phyloP scores from a whole-genome alignment of 228 moss, liverwort and hornwort species.

The Sphagnum magellanicum region DNA sequence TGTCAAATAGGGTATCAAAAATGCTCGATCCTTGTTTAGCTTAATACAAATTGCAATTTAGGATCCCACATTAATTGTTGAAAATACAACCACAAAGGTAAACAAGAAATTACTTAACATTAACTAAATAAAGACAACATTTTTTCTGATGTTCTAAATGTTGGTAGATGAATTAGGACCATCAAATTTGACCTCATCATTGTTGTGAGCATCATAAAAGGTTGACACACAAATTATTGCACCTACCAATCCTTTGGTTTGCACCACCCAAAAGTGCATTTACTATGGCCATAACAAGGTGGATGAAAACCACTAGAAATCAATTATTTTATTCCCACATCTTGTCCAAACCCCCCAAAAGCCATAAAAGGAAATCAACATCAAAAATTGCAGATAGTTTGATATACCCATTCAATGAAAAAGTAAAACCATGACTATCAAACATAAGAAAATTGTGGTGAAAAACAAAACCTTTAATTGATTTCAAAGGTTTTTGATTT shows the following conservation, averaged over 20 bases:
- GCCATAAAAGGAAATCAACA: too few species aligned
- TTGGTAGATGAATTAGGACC: background rate
- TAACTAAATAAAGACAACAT: background rate
- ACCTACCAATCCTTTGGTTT: conserved; percentile 69
- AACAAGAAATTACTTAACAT: background rate
- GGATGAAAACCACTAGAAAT: conserved; percentile 78
- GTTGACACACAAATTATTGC: conserved; percentile 67
- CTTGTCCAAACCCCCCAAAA: conserved; percentile 23
- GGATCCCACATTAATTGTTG: too few species aligned
- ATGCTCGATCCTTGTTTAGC: too few species aligned
- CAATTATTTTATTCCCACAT: conserved; percentile 57
- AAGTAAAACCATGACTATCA: too few species aligned
- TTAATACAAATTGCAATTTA: too few species aligned
- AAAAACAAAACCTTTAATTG: too few species aligned
- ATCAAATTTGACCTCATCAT: conserved; percentile 47
- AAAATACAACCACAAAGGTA: too few species aligned
- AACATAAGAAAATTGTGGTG: too few species aligned
- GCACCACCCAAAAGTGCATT: conserved; percentile 56
- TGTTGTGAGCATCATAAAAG: conserved; percentile 65
- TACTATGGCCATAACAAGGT: conserved; percentile 61
- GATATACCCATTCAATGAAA: too few species aligned
- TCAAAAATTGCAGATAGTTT: too few species aligned
- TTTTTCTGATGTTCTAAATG: background rate
- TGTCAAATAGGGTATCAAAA: too few species aligned
- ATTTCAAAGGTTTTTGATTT: too few species aligned